phyloP scores from a whole-genome alignment of 108 stramenopile species.

The Cyclotella baltica region DNA sequence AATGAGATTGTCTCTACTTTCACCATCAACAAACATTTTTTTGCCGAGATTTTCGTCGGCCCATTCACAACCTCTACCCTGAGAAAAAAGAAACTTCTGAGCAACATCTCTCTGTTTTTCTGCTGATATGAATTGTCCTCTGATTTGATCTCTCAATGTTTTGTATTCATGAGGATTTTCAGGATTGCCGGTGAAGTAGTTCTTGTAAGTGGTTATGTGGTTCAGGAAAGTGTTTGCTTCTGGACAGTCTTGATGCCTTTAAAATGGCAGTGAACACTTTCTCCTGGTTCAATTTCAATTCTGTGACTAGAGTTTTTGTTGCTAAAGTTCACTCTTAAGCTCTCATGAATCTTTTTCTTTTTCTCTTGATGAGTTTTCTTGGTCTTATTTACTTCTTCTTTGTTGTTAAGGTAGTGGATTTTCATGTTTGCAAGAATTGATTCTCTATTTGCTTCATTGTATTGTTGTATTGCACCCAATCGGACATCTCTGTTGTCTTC shows the following conservation, averaged over 20 bases:
- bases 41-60: background rate
- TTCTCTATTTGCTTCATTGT: no score
- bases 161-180: background rate
- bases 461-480: no score
- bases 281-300: background rate
- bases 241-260: background rate
- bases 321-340: background rate
- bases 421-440: no score
- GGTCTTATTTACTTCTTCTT: no score
- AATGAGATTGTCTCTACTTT: background rate
- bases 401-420: no score
- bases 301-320: background rate
- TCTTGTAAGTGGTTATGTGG: background rate
- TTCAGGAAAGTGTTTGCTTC: background rate
- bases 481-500: no score
- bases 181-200: background rate
- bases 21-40: background rate
- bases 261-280: background rate
- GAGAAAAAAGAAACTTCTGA: background rate
- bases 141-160: background rate
- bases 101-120: conserved; percentile 3
- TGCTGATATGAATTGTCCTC: background rate
- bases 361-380: no score
- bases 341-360: background rate
- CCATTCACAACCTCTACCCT: conserved; percentile 8